Conservation (phyloP, 805 yeast species). For the Yarrowia sp. region DNA sequence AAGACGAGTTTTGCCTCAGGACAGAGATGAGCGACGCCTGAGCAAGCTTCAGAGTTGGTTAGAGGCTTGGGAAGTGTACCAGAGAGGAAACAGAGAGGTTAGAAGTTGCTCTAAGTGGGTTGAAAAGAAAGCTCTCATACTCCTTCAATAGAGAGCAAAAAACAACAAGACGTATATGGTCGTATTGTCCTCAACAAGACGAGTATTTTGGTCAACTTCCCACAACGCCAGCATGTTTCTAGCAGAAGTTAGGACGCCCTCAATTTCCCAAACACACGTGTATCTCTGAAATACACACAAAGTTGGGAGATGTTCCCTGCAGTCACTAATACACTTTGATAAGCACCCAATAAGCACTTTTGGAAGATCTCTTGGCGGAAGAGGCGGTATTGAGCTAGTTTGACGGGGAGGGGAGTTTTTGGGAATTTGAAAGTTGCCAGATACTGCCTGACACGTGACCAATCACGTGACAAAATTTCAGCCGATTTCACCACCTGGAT, state of each 20-base stretch:
- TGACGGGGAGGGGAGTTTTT: not conserved
- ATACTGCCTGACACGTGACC: not conserved
- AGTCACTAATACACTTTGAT: conserved; percentile 2
- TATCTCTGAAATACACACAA: not conserved
- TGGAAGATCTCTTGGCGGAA: not conserved
- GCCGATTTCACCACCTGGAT: no score
- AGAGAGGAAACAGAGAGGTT: no score
- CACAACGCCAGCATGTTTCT: not conserved
- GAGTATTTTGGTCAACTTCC: not conserved
- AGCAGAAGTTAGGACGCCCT: no score
- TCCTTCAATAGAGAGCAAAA: no score
- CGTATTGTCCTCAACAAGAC: no score
- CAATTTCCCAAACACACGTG: not conserved
- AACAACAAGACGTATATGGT: no score
- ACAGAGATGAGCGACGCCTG: not conserved
- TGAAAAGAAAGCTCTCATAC: no score
- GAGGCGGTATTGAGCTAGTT: no score
- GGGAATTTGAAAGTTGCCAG: not conserved
- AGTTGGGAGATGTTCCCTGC: conserved; percentile 7
- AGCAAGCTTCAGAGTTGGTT: conserved; percentile 6
- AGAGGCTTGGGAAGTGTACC: no score
- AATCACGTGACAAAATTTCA: not conserved
- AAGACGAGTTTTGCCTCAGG: not conserved
- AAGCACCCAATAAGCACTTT: not conserved
- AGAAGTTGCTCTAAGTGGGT: no score